These are phyloP conservation scores for Dicorynia guianensis DNA, from an alignment of 306 rosid genomes.

Conservation along the genomic window DNA sequence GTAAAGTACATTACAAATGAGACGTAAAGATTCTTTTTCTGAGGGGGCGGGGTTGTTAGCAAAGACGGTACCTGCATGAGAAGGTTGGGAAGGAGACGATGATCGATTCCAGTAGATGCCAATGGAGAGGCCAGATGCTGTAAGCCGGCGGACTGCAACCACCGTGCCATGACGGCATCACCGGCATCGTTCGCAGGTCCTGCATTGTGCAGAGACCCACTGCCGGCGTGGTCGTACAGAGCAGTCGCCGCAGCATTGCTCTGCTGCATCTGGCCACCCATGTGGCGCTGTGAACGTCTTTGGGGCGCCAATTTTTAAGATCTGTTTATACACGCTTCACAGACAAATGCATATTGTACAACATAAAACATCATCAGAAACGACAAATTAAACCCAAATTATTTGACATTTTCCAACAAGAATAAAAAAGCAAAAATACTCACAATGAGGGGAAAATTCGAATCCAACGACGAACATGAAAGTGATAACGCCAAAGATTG, in stretches of 20 bases:
- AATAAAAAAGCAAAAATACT: constrained; percentile 38
- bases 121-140: constrained; percentile 99
- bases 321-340: constrained; percentile 68
- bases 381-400: not conserved
- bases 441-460: constrained; percentile 56
- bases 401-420: no score
- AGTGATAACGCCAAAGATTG: constrained; percentile 42
- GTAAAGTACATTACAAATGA: not conserved
- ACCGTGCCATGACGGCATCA: constrained; percentile 98
- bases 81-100: constrained; percentile 85
- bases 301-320: constrained; percentile 99
- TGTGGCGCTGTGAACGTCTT: constrained; percentile 99
- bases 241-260: constrained; percentile 95
- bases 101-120: constrained; percentile 78
- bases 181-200: constrained; percentile 82
- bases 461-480: constrained; percentile 71
- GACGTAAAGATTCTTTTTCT: not conserved
- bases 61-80: constrained; percentile 84
- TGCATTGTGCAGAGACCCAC: constrained; percentile 75
- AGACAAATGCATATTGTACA: constrained; percentile 24
- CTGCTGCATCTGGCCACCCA: constrained; percentile 99
- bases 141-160: constrained; percentile 98
- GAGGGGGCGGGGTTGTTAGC: not conserved
- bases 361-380: constrained; percentile 9
- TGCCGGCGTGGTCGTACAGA: constrained; percentile 74